These are phyloP conservation scores for Amanita fuliginea DNA, from an alignment of 768 basidiomycete species.

Conservation along the genomic window DNA sequence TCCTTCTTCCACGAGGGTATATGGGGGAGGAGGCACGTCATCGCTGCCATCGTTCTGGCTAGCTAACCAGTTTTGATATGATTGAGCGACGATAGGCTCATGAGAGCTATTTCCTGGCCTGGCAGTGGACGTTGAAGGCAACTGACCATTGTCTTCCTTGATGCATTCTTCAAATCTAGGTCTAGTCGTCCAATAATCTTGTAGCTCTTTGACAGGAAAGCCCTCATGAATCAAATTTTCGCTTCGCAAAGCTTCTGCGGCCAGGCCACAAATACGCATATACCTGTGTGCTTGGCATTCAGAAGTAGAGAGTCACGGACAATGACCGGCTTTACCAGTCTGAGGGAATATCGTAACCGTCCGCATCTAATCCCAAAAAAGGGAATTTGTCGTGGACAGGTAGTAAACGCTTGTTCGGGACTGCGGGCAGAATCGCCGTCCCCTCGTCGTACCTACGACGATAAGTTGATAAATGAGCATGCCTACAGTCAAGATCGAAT, in stretches of 20 bases:
- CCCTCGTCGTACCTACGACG: conserved; percentile 80
- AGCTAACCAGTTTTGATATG: conserved; percentile 39
- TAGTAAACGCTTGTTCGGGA: conserved; percentile 43
- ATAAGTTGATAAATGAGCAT: conserved; percentile 4
- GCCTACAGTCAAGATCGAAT: neutral
- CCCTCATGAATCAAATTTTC: conserved; percentile 53
- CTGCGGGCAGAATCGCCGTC: conserved; percentile 70
- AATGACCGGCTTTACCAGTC: conserved; percentile 53
- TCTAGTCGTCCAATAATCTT: conserved; percentile 62
- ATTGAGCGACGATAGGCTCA: conserved; percentile 13
- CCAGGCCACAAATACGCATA: conserved; percentile 69
- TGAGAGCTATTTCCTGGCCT: conserved; percentile 8
- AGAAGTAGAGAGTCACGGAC: conserved; percentile 5
- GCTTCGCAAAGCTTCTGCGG: conserved; percentile 53
- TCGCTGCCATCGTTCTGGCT: conserved; percentile 32
- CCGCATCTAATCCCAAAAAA: conserved; percentile 67
- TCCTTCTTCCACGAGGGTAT: conserved; percentile 42
- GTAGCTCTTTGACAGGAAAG: conserved; percentile 60
- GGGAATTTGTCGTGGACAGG: conserved; percentile 48
- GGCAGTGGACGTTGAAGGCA: conserved; percentile 18
- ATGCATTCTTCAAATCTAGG: conserved; percentile 44
- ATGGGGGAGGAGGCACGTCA: conserved; percentile 60
- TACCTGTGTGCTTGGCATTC: conserved; percentile 32
- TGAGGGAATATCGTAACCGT: conserved; percentile 64
- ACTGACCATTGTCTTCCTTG: conserved; percentile 17